A percentile compares a stretch with the other conserved stretches of the same genome.
phyloP scores from a whole-genome alignment of 768 basidiomycete species.

The Wakefieldia striispora region DNA sequence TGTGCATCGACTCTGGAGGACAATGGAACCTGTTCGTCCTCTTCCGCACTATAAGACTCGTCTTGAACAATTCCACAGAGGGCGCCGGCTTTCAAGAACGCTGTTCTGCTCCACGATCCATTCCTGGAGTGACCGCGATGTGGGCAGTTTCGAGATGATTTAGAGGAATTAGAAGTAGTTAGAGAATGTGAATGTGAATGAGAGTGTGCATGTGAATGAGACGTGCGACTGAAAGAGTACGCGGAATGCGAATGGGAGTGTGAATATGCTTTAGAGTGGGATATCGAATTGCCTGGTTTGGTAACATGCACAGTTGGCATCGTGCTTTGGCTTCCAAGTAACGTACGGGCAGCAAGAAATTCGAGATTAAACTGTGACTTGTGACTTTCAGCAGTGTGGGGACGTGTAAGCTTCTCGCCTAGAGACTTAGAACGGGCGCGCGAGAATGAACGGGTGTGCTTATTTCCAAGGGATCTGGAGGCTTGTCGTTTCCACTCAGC shows the following conservation, averaged over 20 bases:
- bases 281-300: constrained; percentile 13
- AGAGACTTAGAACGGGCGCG: constrained; percentile 46
- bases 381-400: constrained; percentile 22
- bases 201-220: constrained; percentile 27
- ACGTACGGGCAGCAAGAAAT: constrained; percentile 62
- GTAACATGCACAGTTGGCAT: constrained; percentile 40
- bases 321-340: constrained; percentile 61
- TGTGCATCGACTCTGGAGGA: constrained; percentile 24
- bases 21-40: constrained; percentile 23
- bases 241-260: constrained; percentile 27
- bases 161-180: constrained; percentile 32
- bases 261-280: constrained; percentile 30
- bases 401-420: constrained; percentile 20
- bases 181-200: constrained; percentile 41
- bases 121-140: constrained; percentile 33
- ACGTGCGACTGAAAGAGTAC: constrained; percentile 19
- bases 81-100: constrained; percentile 35
- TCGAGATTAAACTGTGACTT: constrained; percentile 38
- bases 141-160: constrained; percentile 23
- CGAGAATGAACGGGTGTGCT: constrained; percentile 57
- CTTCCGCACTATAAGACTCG: constrained; percentile 24
- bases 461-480: constrained; percentile 60
- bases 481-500: constrained; percentile 67
- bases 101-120: constrained; percentile 39
- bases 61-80: constrained; percentile 26